Conservation (phyloP, 1,284 basidiomycete genomes). For the Ganoderma multipileum region DNA sequence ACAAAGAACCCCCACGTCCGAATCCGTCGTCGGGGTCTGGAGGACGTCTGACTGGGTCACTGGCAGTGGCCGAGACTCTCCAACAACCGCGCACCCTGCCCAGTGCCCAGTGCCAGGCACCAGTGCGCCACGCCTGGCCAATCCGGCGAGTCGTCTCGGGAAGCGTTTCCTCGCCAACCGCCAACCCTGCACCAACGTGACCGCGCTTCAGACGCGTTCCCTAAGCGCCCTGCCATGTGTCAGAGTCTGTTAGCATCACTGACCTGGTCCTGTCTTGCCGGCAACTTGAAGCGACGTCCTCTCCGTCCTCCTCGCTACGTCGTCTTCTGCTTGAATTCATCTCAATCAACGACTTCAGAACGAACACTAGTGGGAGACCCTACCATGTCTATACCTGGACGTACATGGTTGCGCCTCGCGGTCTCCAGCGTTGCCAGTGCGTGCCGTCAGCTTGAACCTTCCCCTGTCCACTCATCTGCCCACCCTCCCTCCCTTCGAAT, state of each 20-base stretch:
- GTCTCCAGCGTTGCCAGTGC: conserved; percentile 25
- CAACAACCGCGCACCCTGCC: background rate
- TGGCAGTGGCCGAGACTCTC: no score
- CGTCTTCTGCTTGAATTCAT: no score
- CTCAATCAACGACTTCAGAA: background rate
- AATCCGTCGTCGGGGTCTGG: background rate
- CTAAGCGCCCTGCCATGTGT: background rate
- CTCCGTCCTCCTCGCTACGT: no score
- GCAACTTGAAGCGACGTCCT: background rate
- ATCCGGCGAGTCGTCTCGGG: background rate
- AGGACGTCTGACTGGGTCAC: no score
- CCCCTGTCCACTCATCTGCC: background rate
- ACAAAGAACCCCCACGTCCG: background rate
- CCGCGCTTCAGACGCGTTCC: conserved; percentile 16
- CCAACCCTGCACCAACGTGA: conserved; percentile 22
- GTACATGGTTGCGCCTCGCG: conserved; percentile 27
- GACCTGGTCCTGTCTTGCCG: no score
- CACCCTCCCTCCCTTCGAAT: background rate
- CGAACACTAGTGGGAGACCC: no score
- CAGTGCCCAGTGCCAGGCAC: background rate
- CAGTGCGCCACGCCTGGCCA: background rate
- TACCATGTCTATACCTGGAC: conserved; percentile 12
- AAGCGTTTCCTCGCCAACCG: conserved; percentile 10
- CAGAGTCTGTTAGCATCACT: background rate
- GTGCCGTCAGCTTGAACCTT: conserved; percentile 3